Conservation (phyloP, 495 filamentous ascomycete genomes). For the Hypoxylon intermedium region DNA sequence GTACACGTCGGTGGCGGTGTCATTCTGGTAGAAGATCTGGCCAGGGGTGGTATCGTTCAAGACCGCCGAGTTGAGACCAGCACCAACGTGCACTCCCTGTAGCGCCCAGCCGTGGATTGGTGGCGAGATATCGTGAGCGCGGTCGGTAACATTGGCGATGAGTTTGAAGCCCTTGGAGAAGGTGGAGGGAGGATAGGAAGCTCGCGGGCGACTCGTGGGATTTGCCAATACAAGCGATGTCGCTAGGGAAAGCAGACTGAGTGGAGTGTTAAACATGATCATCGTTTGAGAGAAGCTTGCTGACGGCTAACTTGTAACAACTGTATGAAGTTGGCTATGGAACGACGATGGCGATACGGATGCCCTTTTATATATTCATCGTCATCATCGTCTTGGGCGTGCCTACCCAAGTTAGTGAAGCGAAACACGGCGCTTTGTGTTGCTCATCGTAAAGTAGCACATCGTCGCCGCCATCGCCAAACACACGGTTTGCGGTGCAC, state of each 20-base stretch:
- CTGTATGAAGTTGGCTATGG: background rate
- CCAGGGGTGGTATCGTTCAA: constrained; percentile 32
- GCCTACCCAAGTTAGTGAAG: background rate
- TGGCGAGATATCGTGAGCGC: constrained; percentile 34
- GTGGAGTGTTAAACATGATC: background rate
- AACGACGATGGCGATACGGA: background rate
- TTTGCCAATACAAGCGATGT: constrained; percentile 1
- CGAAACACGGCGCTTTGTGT: background rate
- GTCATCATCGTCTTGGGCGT: background rate
- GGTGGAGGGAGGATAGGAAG: constrained; percentile 7
- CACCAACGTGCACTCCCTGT: constrained; percentile 38
- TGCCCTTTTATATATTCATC: background rate
- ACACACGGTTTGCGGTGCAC: background rate
- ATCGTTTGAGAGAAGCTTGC: background rate
- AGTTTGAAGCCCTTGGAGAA: constrained; percentile 43
- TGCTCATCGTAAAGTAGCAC: background rate
- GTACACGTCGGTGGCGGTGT: constrained; percentile 38
- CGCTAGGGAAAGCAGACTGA: constrained; percentile 1
- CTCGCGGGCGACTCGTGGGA: constrained; percentile 3
- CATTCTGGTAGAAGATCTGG: constrained; percentile 48
- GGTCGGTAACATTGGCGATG: constrained; percentile 41
- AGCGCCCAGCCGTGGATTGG: constrained; percentile 36
- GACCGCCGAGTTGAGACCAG: constrained; percentile 41
- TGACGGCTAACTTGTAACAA: too few species aligned
- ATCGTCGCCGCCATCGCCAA: too few species aligned